Conservation (phyloP, 2,329 filamentous ascomycete genomes). For the Colletotrichum coccodes region DNA sequence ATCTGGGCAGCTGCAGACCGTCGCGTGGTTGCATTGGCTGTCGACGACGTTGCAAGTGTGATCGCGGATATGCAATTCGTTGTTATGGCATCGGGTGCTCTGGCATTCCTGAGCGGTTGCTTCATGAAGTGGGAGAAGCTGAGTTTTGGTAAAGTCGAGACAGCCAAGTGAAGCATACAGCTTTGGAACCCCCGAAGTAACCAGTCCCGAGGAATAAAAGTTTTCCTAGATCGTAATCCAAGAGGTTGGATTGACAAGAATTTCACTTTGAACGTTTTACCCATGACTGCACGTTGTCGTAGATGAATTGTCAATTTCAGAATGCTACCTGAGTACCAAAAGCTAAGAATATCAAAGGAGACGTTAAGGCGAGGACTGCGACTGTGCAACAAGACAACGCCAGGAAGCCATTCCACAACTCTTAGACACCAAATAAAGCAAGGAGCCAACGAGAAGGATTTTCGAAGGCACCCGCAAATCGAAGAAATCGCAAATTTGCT, state of each 20-base stretch:
- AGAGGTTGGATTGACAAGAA: background rate
- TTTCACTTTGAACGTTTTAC: no score
- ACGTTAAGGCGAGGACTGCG: background rate
- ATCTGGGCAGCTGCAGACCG: slow-evolving; percentile 35
- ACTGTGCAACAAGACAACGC: background rate
- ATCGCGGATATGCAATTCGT: slow-evolving; percentile 41
- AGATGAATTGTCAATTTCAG: background rate
- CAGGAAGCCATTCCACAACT: background rate
- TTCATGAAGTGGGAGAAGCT: slow-evolving; percentile 43
- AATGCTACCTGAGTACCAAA: background rate
- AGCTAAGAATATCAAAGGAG: background rate
- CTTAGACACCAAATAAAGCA: background rate
- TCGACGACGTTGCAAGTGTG: slow-evolving; percentile 38
- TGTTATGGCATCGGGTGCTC: slow-evolving; percentile 37
- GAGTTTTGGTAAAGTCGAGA: slow-evolving; percentile 33
- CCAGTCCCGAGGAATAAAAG: no score
- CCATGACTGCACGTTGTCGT: background rate
- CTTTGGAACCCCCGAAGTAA: no score
- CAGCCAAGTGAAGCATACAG: background rate
- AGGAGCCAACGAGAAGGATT: background rate
- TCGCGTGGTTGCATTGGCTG: slow-evolving; percentile 30
- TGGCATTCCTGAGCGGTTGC: slow-evolving; percentile 39
- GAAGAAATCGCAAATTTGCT: background rate
- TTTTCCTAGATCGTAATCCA: background rate
- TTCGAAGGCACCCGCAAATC: background rate